Conservation (phyloP, 768 basidiomycete species). For the Kwoniella heveanensis region DNA sequence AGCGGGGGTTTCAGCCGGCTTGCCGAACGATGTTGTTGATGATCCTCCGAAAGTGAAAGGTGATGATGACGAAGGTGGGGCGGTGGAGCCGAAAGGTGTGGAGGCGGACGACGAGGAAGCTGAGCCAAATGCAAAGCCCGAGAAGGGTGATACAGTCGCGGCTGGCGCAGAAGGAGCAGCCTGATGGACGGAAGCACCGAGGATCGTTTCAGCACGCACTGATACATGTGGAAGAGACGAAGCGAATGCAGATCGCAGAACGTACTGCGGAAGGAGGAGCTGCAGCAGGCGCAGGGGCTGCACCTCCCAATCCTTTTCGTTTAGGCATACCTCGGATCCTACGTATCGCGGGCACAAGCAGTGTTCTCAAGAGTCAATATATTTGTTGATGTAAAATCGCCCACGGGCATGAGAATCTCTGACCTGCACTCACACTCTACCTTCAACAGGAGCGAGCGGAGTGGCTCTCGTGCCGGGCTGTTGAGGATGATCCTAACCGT, state of each 20-base stretch:
- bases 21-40: slow-evolving; percentile 22
- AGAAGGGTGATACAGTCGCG: slow-evolving; percentile 24
- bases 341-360: no score
- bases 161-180: slow-evolving; percentile 4
- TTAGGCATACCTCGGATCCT: slow-evolving; percentile 53
- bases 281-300: slow-evolving; percentile 5
- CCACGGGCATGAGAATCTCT: no score
- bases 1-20: slow-evolving; percentile 13
- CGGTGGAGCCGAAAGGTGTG: background rate
- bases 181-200: background rate
- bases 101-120: slow-evolving; percentile 7
- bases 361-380: no score
- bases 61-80: slow-evolving; percentile 2
- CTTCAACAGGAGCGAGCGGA: slow-evolving; percentile 43
- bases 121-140: slow-evolving; percentile 39
- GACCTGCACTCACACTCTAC: slow-evolving; percentile 37
- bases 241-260: background rate
- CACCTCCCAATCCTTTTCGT: slow-evolving; percentile 33
- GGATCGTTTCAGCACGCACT: no score
- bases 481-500: no score
- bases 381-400: no score
- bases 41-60: slow-evolving; percentile 12
- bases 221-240: no score
- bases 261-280: slow-evolving; percentile 2
- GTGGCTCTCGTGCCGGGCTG: slow-evolving; percentile 33